These are phyloP conservation scores for Aspergillus japonicus DNA, from an alignment of 2,329 filamentous ascomycete species.

Conservation along the genomic window DNA sequence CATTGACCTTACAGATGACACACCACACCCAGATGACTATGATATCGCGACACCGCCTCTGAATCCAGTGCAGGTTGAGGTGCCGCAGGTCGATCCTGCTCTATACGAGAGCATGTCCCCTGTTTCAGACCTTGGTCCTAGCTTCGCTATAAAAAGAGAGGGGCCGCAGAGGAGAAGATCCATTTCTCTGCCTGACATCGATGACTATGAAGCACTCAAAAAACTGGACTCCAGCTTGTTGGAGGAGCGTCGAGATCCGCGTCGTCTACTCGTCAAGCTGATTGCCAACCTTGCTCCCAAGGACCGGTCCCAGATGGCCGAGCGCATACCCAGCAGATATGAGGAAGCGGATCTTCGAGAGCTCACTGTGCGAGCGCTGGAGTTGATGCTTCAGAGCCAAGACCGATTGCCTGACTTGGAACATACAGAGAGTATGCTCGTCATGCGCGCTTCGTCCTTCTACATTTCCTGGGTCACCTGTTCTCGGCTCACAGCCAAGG, in stretches of 20 bases:
- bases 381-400: conserved; percentile 11
- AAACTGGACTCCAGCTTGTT: conserved; percentile 38
- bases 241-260: conserved; percentile 39
- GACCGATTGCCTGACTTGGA: conserved; percentile 10
- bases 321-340: conserved; percentile 15
- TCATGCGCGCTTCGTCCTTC: conserved; percentile 28
- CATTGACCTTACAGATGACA: conserved; percentile 37
- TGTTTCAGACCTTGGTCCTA: conserved; percentile 10
- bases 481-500: conserved; percentile 17
- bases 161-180: background rate
- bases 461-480: conserved; percentile 36
- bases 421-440: conserved; percentile 6
- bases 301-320: conserved; percentile 18
- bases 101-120: conserved; percentile 18
- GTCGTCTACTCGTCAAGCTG: conserved; percentile 33
- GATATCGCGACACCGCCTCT: conserved; percentile 37
- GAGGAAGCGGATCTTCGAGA: conserved; percentile 10
- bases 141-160: conserved; percentile 7
- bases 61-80: conserved; percentile 25
- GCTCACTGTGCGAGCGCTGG: conserved; percentile 17
- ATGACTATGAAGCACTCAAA: conserved; percentile 29
- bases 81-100: conserved; percentile 7
- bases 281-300: conserved; percentile 21
- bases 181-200: conserved; percentile 15
- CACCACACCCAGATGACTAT: conserved; percentile 13